Percentiles rank a stretch among this genome's conserved stretches.
These are phyloP conservation scores for Helianthus annuus DNA, from an alignment of 129 eudicot species.

Conservation along the genomic window DNA sequence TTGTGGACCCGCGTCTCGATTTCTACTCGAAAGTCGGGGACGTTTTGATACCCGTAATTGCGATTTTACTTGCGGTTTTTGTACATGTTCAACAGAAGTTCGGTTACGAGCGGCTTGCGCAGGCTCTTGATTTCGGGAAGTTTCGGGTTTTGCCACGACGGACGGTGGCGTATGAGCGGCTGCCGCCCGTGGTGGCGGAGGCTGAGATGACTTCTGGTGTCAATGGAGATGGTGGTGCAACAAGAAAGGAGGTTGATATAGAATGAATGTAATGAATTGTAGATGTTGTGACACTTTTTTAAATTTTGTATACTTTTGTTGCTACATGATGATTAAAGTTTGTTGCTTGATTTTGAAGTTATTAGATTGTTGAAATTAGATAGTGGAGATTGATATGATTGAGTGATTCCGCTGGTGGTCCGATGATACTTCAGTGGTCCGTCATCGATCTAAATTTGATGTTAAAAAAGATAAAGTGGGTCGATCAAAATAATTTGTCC, in stretches of 20 bases:
- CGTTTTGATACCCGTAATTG: constrained; percentile 52
- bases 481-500: too few relatives aligned
- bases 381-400: too few relatives aligned
- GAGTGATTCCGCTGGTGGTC: too few relatives aligned
- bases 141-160: constrained; percentile 49
- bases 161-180: constrained; percentile 67
- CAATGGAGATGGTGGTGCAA: constrained; percentile 23
- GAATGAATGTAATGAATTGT: constrained; percentile 36
- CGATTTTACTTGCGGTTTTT: constrained; percentile 52
- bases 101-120: constrained; percentile 56
- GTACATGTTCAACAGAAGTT: constrained; percentile 74
- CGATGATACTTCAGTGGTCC: too few relatives aligned
- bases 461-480: too few relatives aligned
- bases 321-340: constrained; percentile 5
- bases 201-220: constrained; percentile 83
- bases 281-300: constrained; percentile 20
- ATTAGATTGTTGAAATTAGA: neutral
- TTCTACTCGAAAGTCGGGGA: constrained; percentile 77
- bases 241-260: constrained; percentile 41
- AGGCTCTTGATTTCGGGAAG: constrained; percentile 40
- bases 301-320: constrained; percentile 12
- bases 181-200: constrained; percentile 68
- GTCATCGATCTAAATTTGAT: too few relatives aligned
- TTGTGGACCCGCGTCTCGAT: constrained; percentile 66
- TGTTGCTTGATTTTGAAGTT: neutral